Evolutionary conservation across 2,329 filamentous ascomycete species (phyloP).

Genomic region (Botrytis byssoidea): DNA sequence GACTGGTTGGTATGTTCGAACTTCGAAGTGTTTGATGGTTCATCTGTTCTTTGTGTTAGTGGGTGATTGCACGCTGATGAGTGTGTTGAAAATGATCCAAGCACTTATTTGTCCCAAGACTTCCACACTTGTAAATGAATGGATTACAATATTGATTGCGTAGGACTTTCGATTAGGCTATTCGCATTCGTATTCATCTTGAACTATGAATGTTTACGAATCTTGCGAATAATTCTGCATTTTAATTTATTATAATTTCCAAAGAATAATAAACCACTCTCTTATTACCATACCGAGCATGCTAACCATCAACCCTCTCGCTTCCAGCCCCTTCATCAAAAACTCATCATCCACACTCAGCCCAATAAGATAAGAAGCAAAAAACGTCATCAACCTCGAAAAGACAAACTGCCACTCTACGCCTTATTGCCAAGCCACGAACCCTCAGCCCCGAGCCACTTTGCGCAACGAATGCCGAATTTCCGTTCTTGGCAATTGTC

Average conservation of each 20-base stretch:
- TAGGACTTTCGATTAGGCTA: not conserved
- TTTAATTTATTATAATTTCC: not conserved
- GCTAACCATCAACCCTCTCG: not conserved
- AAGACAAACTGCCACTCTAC: not conserved
- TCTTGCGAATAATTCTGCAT: not conserved
- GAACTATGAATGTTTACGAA: not conserved
- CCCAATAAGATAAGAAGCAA: not conserved
- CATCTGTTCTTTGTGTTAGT: not conserved
- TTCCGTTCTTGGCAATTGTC: conserved; percentile 8
- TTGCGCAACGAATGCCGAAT: conserved; percentile 1
- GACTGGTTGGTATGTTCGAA: not conserved
- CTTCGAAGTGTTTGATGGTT: not conserved
- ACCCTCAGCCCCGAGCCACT: not conserved
- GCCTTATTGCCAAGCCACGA: conserved; percentile 4
- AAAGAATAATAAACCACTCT: not conserved
- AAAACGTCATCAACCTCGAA: conserved; percentile 9
- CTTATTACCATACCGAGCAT: not conserved
- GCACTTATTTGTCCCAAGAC: not conserved
- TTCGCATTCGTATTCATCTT: not conserved
- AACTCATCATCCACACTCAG: not conserved
- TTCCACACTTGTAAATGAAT: not conserved
- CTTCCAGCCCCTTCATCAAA: conserved; percentile 12
- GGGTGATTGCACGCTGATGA: not conserved
- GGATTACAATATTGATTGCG: not conserved
- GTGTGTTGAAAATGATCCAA: not conserved